Conservation (phyloP, 139 green algal genomes). For the Zygnema cylindricum region DNA sequence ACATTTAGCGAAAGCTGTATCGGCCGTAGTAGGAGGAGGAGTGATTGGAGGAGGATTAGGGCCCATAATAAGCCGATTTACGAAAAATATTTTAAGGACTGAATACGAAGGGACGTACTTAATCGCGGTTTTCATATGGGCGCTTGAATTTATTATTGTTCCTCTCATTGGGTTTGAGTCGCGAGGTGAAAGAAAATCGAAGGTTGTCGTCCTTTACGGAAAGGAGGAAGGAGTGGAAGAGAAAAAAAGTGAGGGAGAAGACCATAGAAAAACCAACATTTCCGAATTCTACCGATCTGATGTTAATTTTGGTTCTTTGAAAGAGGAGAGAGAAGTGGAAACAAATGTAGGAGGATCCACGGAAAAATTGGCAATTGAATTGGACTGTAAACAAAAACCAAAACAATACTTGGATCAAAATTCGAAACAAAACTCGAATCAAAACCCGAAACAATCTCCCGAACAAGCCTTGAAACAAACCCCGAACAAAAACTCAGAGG, state of each 20-base stretch:
- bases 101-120: slow-evolving; percentile 36
- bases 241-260: background rate
- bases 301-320: too few species aligned
- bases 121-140: background rate
- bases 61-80: slow-evolving; percentile 30
- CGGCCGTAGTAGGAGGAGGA: slow-evolving; percentile 12
- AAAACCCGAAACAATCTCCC: too few species aligned
- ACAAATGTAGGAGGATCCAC: background rate
- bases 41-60: slow-evolving; percentile 33
- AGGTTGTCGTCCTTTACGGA: too few species aligned
- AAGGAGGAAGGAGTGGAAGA: background rate
- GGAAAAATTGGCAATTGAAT: background rate
- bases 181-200: background rate
- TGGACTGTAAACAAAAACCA: background rate
- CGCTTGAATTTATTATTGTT: background rate
- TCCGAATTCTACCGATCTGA: background rate
- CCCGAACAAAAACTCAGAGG: too few species aligned
- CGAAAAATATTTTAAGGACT: background rate
- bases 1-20: slow-evolving; percentile 4
- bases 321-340: background rate
- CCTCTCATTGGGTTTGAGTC: background rate
- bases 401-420: too few species aligned
- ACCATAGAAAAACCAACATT: background rate
- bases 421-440: too few species aligned
- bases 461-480: too few species aligned